Percentiles rank a stretch among this genome's conserved stretches.
phyloP scores from a whole-genome alignment of 345 rosid genomes.

The Eucalyptus shirleyi region DNA sequence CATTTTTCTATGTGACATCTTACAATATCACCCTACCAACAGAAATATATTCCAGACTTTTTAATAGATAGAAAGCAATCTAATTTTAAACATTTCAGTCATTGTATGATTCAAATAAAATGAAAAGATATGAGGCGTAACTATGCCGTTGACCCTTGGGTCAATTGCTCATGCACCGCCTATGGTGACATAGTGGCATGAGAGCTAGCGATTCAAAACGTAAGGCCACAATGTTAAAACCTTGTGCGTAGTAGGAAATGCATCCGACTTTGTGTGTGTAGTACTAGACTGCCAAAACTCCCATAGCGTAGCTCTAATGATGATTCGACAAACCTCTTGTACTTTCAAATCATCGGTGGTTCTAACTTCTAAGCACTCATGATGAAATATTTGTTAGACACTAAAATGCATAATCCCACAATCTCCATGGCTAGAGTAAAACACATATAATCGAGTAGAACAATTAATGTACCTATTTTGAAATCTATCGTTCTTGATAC shows the following conservation, averaged over 20 bases:
- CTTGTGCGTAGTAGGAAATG: background rate
- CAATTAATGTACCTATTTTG: too few species aligned
- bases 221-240: background rate
- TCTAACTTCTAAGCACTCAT: background rate
- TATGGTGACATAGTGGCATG: background rate
- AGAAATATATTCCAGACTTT: background rate
- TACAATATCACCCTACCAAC: background rate
- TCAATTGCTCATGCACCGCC: background rate
- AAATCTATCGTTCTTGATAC: rapidly evolving
- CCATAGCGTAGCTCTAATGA: background rate
- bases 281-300: background rate
- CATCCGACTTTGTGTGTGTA: background rate
- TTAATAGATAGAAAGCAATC: background rate
- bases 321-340: background rate
- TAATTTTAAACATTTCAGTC: background rate
- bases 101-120: background rate
- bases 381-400: too few species aligned
- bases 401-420: too few species aligned
- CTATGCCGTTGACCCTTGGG: rapidly evolving
- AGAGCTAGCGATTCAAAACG: background rate
- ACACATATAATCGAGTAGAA: too few species aligned
- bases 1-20: background rate
- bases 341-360: background rate
- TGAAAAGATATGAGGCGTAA: background rate
- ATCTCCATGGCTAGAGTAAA: too few species aligned